Conservation (phyloP, 495 filamentous ascomycete genomes). For the Trypethelium eluteriae region DNA sequence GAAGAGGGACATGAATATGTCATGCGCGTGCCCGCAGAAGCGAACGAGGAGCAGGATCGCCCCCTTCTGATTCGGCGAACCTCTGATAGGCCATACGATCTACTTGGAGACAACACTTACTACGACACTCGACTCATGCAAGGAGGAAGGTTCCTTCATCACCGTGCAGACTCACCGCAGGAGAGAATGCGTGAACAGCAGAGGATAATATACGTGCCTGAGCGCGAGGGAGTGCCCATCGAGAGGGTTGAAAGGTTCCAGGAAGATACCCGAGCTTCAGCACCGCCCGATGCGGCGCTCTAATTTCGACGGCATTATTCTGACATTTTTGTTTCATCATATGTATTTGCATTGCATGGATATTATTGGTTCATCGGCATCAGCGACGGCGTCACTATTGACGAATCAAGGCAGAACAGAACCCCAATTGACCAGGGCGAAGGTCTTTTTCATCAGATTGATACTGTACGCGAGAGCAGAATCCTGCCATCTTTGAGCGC, state of each 20-base stretch:
- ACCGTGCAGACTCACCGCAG: background rate
- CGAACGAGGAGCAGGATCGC: background rate
- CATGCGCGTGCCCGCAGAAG: background rate
- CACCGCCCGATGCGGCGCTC: background rate
- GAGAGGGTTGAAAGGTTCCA: background rate
- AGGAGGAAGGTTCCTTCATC: background rate
- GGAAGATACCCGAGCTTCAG: background rate
- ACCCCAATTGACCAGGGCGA: background rate
- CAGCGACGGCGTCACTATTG: background rate
- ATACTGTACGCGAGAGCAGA: background rate
- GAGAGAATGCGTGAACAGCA: background rate
- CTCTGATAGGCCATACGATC: background rate
- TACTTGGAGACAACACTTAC: background rate
- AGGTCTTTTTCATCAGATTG: too few species aligned
- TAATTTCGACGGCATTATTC: background rate
- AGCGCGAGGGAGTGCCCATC: background rate
- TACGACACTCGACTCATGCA: background rate
- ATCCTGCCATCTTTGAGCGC: background rate
- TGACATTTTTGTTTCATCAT: background rate
- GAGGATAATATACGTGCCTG: conserved; percentile 2
- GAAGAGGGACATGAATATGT: background rate
- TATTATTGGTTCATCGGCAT: background rate
- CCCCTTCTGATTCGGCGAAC: background rate
- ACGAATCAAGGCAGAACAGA: background rate
- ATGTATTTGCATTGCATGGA: conserved; percentile 6